A percentile compares a stretch with the other conserved stretches of the same genome.
These are phyloP conservation scores for Phlebopus sp. DNA, from an alignment of 1,284 basidiomycete species.

Conservation along the genomic window DNA sequence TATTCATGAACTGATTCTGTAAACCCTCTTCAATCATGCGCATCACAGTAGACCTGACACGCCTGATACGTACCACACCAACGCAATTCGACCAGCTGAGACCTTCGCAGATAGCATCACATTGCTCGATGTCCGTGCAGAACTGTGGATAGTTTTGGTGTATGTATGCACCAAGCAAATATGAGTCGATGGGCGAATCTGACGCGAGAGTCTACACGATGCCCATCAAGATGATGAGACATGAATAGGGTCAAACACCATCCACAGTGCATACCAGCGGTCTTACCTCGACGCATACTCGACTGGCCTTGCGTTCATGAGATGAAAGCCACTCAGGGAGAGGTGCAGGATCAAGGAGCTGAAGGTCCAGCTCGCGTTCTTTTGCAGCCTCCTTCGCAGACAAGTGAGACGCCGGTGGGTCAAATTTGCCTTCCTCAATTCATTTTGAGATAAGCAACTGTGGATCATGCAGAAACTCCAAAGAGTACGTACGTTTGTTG, in stretches of 20 bases:
- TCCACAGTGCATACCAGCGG: neutral
- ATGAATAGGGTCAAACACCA: neutral
- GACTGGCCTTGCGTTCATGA: slow-evolving; percentile 68
- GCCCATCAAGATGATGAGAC: neutral
- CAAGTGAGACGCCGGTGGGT: slow-evolving; percentile 52
- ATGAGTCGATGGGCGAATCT: slow-evolving; percentile 88
- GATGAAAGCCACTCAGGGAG: slow-evolving; percentile 57
- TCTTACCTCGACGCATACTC: slow-evolving; percentile 80
- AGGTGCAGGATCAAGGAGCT: slow-evolving; percentile 47
- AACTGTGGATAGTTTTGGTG: slow-evolving; percentile 93
- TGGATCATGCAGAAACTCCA: neutral
- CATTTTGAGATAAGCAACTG: slow-evolving; percentile 10
- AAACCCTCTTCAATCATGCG: neutral
- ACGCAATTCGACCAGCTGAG: slow-evolving; percentile 81
- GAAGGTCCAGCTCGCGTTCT: slow-evolving; percentile 53
- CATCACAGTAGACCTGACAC: neutral
- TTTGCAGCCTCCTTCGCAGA: slow-evolving; percentile 55
- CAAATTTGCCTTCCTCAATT: slow-evolving; percentile 61
- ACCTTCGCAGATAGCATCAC: slow-evolving; percentile 68
- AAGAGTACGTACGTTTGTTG: slow-evolving; percentile 76
- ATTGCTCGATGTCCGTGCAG: slow-evolving; percentile 76
- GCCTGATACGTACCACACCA: slow-evolving; percentile 56
- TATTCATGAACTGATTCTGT: slow-evolving; percentile 69
- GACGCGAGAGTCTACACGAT: slow-evolving; percentile 66
- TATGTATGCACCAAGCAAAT: slow-evolving; percentile 84